Percentiles rank a stretch among this genome's conserved stretches.
phyloP scores from a whole-genome alignment of 768 basidiomycete species.

The Hypsizygus marmoreus region DNA sequence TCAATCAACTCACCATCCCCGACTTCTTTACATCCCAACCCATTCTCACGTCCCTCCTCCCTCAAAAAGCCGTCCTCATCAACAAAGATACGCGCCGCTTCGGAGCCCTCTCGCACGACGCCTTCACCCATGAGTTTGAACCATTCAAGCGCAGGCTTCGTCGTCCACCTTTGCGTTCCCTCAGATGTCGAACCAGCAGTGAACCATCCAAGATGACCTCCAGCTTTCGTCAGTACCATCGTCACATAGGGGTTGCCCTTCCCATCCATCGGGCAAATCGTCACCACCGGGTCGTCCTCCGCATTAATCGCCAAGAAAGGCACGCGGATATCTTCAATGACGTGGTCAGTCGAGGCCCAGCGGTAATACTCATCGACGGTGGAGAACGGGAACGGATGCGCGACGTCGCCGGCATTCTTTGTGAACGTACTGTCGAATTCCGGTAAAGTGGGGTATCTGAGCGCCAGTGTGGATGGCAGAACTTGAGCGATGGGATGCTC shows the following conservation, averaged over 20 bases:
- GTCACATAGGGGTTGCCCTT: slow-evolving; percentile 44
- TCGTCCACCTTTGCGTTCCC: slow-evolving; percentile 48
- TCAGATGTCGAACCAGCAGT: slow-evolving; percentile 30
- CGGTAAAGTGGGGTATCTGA: slow-evolving; percentile 39
- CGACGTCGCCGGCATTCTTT: slow-evolving; percentile 48
- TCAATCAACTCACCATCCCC: too few species aligned
- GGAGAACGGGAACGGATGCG: slow-evolving; percentile 33
- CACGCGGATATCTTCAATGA: slow-evolving; percentile 48
- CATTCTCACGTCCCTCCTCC: too few species aligned
- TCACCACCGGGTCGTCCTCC: slow-evolving; percentile 62
- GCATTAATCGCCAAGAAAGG: slow-evolving; percentile 64
- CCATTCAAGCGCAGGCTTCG: slow-evolving; percentile 56
- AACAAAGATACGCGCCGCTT: too few species aligned
- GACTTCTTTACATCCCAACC: too few species aligned
- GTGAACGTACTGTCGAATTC: slow-evolving; percentile 53
- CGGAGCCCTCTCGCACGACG: too few species aligned
- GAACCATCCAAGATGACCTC: slow-evolving; percentile 73
- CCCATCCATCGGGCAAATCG: slow-evolving; percentile 43
- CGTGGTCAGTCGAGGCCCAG: slow-evolving; percentile 48
- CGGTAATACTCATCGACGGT: slow-evolving; percentile 28
- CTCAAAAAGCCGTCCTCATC: too few species aligned
- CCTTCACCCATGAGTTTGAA: too few species aligned
- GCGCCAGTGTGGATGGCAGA: slow-evolving; percentile 32
- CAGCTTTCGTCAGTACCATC: slow-evolving; percentile 49
- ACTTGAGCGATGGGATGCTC: slow-evolving; percentile 39